Evolutionary conservation across 2,329 filamentous ascomycete genomes (phyloP).

Genomic region (Botrytis medusae): DNA sequence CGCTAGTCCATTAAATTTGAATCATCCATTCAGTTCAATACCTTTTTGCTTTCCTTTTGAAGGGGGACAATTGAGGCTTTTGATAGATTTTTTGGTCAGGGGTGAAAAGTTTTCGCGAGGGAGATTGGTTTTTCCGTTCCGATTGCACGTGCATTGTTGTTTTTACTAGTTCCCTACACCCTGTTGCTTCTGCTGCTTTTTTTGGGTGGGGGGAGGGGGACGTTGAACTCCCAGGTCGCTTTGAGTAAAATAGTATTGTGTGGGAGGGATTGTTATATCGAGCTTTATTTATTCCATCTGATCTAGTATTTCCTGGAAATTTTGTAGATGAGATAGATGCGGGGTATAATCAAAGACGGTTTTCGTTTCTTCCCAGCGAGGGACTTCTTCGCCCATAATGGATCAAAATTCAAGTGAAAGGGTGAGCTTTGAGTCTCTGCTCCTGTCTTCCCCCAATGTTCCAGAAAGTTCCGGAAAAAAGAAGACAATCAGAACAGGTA

Average conservation of each 20-base stretch:
- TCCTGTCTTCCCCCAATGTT: background rate
- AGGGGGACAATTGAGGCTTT: background rate
- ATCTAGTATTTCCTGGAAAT: background rate
- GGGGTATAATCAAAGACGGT: background rate
- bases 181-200: too few species aligned
- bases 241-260: too few species aligned
- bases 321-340: background rate
- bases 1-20: background rate
- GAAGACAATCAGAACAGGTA: background rate
- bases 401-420: too few species aligned
- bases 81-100: background rate
- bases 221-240: background rate
- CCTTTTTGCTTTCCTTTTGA: background rate
- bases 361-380: background rate
- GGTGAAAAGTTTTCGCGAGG: background rate
- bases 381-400: too few species aligned
- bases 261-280: background rate
- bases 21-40: fast-evolving
- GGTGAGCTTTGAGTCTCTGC: too few species aligned
- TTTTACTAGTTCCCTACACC: background rate
- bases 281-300: background rate
- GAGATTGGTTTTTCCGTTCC: background rate
- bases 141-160: background rate
- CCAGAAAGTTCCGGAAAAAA: background rate
- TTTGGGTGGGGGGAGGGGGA: too few species aligned